phyloP scores from a whole-genome alignment of 2,329 filamentous ascomycete species.

The Exophiala mesophila region DNA sequence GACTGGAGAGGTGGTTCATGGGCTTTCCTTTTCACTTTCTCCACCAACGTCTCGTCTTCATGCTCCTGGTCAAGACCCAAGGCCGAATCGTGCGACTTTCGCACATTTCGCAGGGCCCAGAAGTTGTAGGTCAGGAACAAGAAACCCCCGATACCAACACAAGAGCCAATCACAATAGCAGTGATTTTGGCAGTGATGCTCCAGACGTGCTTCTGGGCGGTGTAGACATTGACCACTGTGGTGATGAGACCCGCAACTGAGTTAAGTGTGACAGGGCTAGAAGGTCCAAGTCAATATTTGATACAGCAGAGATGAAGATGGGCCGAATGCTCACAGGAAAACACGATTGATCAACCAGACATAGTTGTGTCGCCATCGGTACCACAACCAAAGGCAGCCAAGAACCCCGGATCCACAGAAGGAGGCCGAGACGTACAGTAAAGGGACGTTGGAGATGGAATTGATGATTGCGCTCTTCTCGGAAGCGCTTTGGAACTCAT shows the following conservation, averaged over 20 bases:
- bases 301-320: neutral
- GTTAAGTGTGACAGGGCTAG: conserved; percentile 38
- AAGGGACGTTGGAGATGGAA: conserved; percentile 35
- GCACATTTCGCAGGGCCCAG: conserved; percentile 31
- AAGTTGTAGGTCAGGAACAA: conserved; percentile 37
- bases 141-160: conserved; percentile 20
- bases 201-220: conserved; percentile 27
- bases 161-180: conserved; percentile 25
- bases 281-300: conserved; percentile 8
- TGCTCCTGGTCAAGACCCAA: conserved; percentile 22
- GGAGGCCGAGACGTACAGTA: conserved; percentile 42
- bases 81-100: conserved; percentile 31
- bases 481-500: conserved; percentile 27
- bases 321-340: conserved; percentile 37
- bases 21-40: conserved; percentile 22
- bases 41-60: conserved; percentile 17
- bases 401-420: conserved; percentile 40
- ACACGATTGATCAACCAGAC: conserved; percentile 52
- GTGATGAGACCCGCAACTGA: conserved; percentile 48
- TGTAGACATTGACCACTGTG: conserved; percentile 48
- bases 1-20: conserved; percentile 16
- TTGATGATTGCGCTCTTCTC: conserved; percentile 30
- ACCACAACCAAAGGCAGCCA: conserved; percentile 43
- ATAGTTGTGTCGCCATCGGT: conserved; percentile 46
- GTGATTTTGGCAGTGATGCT: conserved; percentile 32